These are phyloP conservation scores for Aquilaria yunnanensis DNA, from an alignment of 345 rosid species.

Conservation along the genomic window DNA sequence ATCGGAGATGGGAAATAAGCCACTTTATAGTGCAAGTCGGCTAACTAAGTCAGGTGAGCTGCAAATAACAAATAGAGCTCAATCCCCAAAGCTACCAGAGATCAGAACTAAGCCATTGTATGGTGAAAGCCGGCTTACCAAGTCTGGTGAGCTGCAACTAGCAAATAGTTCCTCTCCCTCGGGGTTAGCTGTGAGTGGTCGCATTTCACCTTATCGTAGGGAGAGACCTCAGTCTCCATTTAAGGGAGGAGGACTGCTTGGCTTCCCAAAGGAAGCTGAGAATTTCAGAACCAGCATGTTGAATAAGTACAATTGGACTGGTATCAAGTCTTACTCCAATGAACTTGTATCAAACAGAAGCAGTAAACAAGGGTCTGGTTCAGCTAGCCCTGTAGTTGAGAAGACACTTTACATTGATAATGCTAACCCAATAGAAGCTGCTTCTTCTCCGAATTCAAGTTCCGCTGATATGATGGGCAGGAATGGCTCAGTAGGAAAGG, in stretches of 20 bases:
- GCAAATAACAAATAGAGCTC: conserved; percentile 16
- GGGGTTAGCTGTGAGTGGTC: conserved; percentile 32
- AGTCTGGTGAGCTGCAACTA: conserved; percentile 26
- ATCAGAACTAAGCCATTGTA: conserved; percentile 28
- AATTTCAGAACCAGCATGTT: conserved; percentile 32
- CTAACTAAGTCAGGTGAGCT: too few species aligned
- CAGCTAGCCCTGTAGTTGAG: conserved; percentile 43
- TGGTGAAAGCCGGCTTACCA: conserved; percentile 37
- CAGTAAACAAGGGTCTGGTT: conserved; percentile 26
- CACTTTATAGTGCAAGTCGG: too few species aligned
- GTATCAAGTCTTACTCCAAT: conserved; percentile 46
- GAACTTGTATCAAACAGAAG: conserved; percentile 30
- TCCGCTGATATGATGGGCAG: conserved; percentile 19
- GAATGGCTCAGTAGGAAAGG: conserved; percentile 14
- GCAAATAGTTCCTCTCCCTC: conserved; percentile 47
- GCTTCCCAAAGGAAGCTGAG: conserved; percentile 55
- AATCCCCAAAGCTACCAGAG: conserved; percentile 32
- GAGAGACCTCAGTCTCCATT: conserved; percentile 49
- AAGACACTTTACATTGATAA: conserved; percentile 63
- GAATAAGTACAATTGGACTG: conserved; percentile 32
- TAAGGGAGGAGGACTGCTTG: conserved; percentile 36
- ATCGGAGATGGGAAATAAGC: too few species aligned
- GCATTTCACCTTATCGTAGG: conserved; percentile 47
- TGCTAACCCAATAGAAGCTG: conserved; percentile 26
- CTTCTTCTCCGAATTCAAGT: conserved; percentile 20